Conservation (phyloP, 2,329 filamentous ascomycete species). For the Penicillium concentricum region DNA sequence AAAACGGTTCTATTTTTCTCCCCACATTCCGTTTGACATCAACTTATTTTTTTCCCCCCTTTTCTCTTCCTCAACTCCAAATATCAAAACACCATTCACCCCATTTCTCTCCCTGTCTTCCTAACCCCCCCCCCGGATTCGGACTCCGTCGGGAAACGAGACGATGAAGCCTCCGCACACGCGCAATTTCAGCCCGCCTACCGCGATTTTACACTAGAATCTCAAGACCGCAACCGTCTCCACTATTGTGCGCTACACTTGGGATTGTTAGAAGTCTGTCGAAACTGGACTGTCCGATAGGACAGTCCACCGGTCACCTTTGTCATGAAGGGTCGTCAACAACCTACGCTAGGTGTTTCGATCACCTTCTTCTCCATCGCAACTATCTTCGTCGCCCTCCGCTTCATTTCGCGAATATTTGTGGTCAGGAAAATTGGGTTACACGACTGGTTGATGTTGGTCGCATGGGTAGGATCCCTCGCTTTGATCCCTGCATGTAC, state of each 20-base stretch:
- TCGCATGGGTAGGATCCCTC: slow-evolving; percentile 64
- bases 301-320: background rate
- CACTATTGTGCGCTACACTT: background rate
- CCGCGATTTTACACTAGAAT: background rate
- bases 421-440: slow-evolving; percentile 70
- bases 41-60: background rate
- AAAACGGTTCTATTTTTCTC: slow-evolving; percentile 4
- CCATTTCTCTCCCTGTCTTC: background rate
- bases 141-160: background rate
- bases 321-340: slow-evolving; percentile 36
- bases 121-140: background rate
- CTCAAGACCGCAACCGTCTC: background rate
- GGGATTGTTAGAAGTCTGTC: background rate
- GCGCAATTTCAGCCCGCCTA: background rate
- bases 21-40: slow-evolving; percentile 2
- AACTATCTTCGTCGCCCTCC: slow-evolving; percentile 70
- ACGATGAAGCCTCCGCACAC: slow-evolving; percentile 4
- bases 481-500: slow-evolving; percentile 12
- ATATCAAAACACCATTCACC: background rate
- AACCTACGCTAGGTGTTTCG: slow-evolving; percentile 44
- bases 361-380: slow-evolving; percentile 60
- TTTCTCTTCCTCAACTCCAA: background rate
- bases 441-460: slow-evolving; percentile 79
- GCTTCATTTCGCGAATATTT: slow-evolving; percentile 69
- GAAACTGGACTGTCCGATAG: background rate